Conservation (phyloP, 805 yeast genomes). For the Tetrapisispora phaffii region DNA sequence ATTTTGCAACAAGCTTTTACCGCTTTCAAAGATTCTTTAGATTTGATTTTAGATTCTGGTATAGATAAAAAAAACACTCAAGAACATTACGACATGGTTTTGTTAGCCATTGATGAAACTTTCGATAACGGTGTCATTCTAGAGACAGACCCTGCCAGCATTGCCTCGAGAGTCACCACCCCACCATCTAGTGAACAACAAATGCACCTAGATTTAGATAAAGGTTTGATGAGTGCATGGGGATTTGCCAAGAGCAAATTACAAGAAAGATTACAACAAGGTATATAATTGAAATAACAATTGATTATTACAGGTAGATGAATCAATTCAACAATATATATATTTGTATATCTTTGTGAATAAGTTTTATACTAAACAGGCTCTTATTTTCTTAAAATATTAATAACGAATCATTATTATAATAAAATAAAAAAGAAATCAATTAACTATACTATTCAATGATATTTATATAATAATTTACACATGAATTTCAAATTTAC, state of each 20-base stretch:
- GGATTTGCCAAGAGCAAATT: constrained; percentile 75
- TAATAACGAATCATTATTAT: not conserved
- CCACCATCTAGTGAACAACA: constrained; percentile 64
- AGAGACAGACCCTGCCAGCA: constrained; percentile 79
- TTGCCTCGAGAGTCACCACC: constrained; percentile 84
- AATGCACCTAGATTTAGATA: constrained; percentile 58
- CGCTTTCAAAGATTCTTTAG: constrained; percentile 75
- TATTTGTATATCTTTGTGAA: not conserved
- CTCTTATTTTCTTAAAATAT: not conserved
- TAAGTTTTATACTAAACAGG: not conserved
- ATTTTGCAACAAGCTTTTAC: constrained; percentile 64
- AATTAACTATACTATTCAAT: not conserved
- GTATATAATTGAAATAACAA: constrained; percentile 20
- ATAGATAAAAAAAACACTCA: constrained; percentile 70
- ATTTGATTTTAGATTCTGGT: constrained; percentile 52
- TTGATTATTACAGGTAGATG: not conserved
- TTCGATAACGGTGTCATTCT: constrained; percentile 88
- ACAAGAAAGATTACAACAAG: constrained; percentile 42
- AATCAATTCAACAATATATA: not conserved
- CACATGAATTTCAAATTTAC: not conserved
- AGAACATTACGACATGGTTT: constrained; percentile 77
- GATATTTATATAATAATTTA: too few species aligned
- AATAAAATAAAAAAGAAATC: not conserved
- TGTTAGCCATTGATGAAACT: constrained; percentile 83
- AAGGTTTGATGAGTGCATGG: constrained; percentile 74